Evolutionary conservation across 2,329 filamentous ascomycete genomes (phyloP).

Genomic region (Paracoccidioides brasiliensis): DNA sequence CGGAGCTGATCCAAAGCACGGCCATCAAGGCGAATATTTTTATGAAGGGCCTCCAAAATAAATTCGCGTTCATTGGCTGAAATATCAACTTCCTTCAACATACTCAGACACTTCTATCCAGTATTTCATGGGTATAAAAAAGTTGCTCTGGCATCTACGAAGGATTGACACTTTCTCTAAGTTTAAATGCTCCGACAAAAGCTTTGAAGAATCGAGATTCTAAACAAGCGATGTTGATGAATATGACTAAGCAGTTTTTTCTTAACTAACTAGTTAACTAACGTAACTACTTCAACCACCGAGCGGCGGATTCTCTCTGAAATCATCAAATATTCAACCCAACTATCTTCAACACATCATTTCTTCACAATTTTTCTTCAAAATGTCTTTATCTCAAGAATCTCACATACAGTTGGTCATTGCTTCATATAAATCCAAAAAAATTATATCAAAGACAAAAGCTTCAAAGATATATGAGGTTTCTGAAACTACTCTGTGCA

Average conservation of each 20-base stretch:
- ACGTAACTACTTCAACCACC: no score
- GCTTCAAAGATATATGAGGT: no score
- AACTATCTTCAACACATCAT: no score
- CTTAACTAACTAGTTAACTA: neutral
- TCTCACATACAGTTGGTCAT: no score
- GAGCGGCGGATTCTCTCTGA: no score
- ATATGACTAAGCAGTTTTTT: neutral
- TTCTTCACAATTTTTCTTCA: no score
- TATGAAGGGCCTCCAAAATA: conserved; percentile 65
- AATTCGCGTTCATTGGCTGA: conserved; percentile 83
- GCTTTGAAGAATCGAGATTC: neutral
- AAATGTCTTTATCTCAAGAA: no score
- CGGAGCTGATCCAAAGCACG: conserved; percentile 71
- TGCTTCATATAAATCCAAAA: no score
- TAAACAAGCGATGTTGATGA: neutral
- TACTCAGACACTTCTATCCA: conserved; percentile 4
- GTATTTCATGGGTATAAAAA: conserved; percentile 3
- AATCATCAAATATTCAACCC: no score
- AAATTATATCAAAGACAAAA: no score
- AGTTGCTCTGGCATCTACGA: no score
- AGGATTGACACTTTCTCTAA: neutral
- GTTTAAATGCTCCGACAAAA: neutral
- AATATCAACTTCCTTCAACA: conserved; percentile 42
- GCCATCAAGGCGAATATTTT: conserved; percentile 73
- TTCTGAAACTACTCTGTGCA: no score